These are phyloP conservation scores for Globisporangium viniferum DNA, from an alignment of 352 stramenopile species.

Conservation along the genomic window DNA sequence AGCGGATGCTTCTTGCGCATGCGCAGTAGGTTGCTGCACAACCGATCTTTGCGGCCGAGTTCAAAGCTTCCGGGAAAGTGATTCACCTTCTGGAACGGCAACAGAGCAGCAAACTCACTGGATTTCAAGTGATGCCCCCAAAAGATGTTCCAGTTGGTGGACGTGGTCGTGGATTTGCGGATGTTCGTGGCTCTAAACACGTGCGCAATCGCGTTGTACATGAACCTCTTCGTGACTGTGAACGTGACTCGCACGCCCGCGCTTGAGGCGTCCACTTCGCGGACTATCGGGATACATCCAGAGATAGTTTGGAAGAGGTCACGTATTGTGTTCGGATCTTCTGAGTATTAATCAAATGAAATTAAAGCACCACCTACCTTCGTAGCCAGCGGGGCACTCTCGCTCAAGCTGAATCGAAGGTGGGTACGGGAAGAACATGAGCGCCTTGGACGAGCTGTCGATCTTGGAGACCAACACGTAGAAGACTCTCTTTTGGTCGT, in stretches of 20 bases:
- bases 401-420: conserved; percentile 35
- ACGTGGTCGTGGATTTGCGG: conserved; percentile 14
- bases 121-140: conserved; percentile 70
- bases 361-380: conserved; percentile 27
- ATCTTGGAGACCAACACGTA: conserved; percentile 58
- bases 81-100: conserved; percentile 63
- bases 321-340: background rate
- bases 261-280: conserved; percentile 20
- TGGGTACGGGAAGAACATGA: conserved; percentile 72
- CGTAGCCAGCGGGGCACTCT: conserved; percentile 48
- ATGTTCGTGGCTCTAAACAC: conserved; percentile 39
- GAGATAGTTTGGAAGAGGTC: background rate
- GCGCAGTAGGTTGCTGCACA: conserved; percentile 59
- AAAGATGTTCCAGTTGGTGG: conserved; percentile 60
- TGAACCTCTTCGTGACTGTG: conserved; percentile 64
- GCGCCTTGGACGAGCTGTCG: conserved; percentile 23
- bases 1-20: conserved; percentile 57
- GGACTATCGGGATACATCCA: conserved; percentile 23
- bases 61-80: conserved; percentile 80
- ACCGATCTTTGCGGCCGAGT: conserved; percentile 66
- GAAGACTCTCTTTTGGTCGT: conserved; percentile 25
- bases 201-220: conserved; percentile 74
- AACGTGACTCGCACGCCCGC: conserved; percentile 40
- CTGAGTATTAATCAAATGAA: background rate
- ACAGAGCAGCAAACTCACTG: conserved; percentile 33